These are phyloP conservation scores for Ophiostoma novo-ulmi DNA, from an alignment of 2,329 filamentous ascomycete genomes.

Conservation along the genomic window DNA sequence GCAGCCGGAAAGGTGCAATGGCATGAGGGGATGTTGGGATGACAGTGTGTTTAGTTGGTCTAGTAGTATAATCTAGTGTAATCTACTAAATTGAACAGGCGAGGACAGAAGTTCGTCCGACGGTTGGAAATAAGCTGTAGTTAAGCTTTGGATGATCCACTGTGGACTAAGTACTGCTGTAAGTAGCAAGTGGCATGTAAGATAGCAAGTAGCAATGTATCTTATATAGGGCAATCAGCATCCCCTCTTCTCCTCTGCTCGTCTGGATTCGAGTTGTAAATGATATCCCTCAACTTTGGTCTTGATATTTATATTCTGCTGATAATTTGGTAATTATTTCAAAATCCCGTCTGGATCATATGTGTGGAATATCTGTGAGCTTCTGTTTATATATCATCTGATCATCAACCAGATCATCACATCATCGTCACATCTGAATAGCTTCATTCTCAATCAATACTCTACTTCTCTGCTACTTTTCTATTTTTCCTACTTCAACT, in stretches of 20 bases:
- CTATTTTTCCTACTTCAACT: background rate
- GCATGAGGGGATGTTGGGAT: constrained; percentile 26
- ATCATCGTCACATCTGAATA: background rate
- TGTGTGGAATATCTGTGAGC: no score
- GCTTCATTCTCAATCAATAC: background rate
- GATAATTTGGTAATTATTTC: background rate
- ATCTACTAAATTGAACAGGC: background rate
- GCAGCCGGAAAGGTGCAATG: constrained; percentile 26
- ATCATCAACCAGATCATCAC: background rate
- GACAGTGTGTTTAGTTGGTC: constrained; percentile 26
- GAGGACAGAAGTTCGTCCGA: constrained; percentile 4
- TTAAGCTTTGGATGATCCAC: background rate
- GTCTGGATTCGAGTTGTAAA: background rate
- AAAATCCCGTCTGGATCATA: no score
- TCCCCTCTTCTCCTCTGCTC: background rate
- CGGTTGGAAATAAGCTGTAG: constrained; percentile 1
- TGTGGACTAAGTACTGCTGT: background rate
- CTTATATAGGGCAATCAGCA: background rate
- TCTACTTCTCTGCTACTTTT: background rate
- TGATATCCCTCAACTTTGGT: background rate
- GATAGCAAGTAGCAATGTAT: background rate
- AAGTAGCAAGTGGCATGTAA: background rate
- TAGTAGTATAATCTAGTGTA: background rate
- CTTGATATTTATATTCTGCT: background rate
- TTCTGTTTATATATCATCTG: background rate